phyloP scores from a whole-genome alignment of 345 rosid genomes.

The Camelina hispida region DNA sequence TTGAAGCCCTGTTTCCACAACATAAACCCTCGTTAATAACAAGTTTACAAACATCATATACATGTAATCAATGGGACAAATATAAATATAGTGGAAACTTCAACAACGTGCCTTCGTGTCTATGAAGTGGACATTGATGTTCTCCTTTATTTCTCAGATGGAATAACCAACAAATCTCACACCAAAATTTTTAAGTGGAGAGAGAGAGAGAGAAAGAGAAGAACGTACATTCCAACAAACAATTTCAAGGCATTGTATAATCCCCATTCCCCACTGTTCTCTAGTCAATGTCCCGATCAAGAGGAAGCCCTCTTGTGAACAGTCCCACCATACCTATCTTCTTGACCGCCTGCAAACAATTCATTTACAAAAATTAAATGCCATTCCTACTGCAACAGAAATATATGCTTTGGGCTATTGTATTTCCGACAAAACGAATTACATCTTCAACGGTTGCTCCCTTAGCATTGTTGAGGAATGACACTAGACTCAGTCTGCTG shows the following conservation, averaged over 20 bases:
- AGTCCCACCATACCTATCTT: constrained; percentile 90
- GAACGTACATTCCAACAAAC: constrained; percentile 12
- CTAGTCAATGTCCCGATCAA: constrained; percentile 80
- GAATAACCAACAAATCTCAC: too few relatives aligned
- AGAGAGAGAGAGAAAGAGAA: too few relatives aligned
- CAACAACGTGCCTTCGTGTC: too few relatives aligned
- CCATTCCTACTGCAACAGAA: background rate
- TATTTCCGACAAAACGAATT: constrained; percentile 37
- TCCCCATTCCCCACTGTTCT: constrained; percentile 76
- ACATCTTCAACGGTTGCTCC: constrained; percentile 98
- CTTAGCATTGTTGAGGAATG: constrained; percentile 97
- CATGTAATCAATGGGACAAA: too few relatives aligned
- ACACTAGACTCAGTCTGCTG: constrained; percentile 96
- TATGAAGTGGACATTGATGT: too few relatives aligned
- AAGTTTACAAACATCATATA: too few relatives aligned
- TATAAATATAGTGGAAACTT: too few relatives aligned
- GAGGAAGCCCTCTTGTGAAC: constrained; percentile 98
- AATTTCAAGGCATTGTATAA: constrained; percentile 96
- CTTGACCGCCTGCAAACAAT: constrained; percentile 79
- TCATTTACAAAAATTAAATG: background rate
- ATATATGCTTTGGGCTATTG: background rate
- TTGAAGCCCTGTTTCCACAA: too few relatives aligned
- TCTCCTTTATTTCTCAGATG: too few relatives aligned
- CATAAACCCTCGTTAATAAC: too few relatives aligned
- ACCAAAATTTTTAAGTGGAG: too few relatives aligned